Base-by-base conservation (phyloP, 2,329 filamentous ascomycete genomes). In the Aspergillus neotritici region DNA sequence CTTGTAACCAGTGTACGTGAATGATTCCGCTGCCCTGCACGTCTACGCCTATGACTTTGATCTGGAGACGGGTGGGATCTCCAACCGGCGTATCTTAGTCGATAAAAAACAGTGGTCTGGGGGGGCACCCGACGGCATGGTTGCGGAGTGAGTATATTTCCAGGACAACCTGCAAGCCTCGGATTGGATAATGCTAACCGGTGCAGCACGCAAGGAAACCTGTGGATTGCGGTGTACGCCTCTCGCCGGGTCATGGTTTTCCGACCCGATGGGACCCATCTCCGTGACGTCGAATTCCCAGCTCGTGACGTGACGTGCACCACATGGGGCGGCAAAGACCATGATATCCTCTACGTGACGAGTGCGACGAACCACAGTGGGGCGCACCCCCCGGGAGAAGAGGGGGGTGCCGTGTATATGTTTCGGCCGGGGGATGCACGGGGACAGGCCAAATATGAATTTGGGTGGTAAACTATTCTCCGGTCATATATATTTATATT, bases 51-150 rank as follows among this genome's bases (percentile, higher is more conserved):
- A 57, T 40, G 62, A 66, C 41, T 67, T 64, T 41, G 61, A 66
- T 43, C 47, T 60, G 5, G 57, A 58, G 37, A 53, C 50, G 1
- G 64, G 62, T 4, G 49, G 37, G 30, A 56, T 66, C 30, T 60
- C 61, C 4, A 65, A 67, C 36, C 48, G 55, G 37, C 54, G 56
- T 5, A 34, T 58, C 8, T 44, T 62, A 11, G 52, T 64, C 33
- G 58, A 64, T 37, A 51, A 57, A 34, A 44, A 54, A 21, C 44
- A 37, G 4, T 55, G 50, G 2, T 57, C 41, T 41, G 63, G 56
- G 11, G 63, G 56, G 11, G 61, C 67, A 43, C 64, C 63, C 3
- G 65, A 69, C 52, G 65, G 65, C 3, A 64, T 67, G 61, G 62
- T 68, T 5, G 47, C 65, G 9, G 65, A 67, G 64, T 67, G 53